phyloP scores from a whole-genome alignment of 2,329 filamentous ascomycete species.

The Cladophialophora chaetospira region DNA sequence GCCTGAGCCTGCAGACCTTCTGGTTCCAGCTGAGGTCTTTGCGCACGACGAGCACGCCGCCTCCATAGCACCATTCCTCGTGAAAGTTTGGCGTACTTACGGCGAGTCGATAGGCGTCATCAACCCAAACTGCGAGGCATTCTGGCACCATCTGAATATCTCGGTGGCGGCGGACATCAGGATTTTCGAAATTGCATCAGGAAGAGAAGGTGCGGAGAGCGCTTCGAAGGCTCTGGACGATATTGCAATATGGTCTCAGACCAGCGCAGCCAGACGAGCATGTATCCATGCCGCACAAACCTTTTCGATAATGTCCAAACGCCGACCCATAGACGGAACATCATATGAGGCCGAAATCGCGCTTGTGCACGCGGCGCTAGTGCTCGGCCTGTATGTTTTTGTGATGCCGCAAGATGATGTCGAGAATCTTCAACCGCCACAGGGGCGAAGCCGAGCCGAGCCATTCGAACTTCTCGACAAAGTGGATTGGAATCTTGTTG shows the following conservation, averaged over 20 bases:
- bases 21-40: conserved; percentile 6
- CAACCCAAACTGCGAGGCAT: conserved; percentile 52
- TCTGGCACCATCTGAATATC: conserved; percentile 58
- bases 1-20: neutral
- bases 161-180: conserved; percentile 54
- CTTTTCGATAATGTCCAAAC: conserved; percentile 52
- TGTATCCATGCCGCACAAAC: conserved; percentile 56
- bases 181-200: conserved; percentile 55
- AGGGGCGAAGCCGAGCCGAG: conserved; percentile 31
- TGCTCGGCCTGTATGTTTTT: conserved; percentile 55
- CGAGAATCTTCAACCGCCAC: conserved; percentile 34
- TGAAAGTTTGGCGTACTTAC: conserved; percentile 35
- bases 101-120: conserved; percentile 46
- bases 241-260: conserved; percentile 54
- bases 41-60: conserved; percentile 7
- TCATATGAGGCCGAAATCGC: conserved; percentile 54
- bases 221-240: conserved; percentile 53
- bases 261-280: conserved; percentile 51
- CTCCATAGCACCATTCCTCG: neutral
- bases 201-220: conserved; percentile 49
- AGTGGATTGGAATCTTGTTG: conserved; percentile 53
- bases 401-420: conserved; percentile 35
- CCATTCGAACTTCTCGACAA: conserved; percentile 50
- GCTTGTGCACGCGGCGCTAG: conserved; percentile 53
- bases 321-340: conserved; percentile 54